These are phyloP conservation scores for Fusarium nisikadoi DNA, from an alignment of 2,329 filamentous ascomycete genomes.

Conservation along the genomic window DNA sequence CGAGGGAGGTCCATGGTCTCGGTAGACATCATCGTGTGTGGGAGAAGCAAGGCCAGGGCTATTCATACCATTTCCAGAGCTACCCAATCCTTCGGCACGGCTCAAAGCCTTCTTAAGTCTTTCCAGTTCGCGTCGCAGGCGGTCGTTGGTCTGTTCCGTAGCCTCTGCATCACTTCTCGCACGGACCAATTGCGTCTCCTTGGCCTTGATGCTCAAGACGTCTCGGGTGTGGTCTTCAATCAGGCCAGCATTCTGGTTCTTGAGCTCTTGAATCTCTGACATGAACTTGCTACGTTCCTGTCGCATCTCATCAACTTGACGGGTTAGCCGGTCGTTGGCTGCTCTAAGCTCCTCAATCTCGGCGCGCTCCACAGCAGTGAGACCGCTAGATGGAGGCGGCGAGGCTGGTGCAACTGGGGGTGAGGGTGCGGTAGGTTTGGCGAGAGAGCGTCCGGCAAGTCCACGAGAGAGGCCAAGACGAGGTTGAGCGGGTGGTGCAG, in stretches of 20 bases:
- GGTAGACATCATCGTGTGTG: conserved; percentile 69
- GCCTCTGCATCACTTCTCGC: conserved; percentile 90
- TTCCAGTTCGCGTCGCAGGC: conserved; percentile 88
- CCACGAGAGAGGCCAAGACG: conserved; percentile 79
- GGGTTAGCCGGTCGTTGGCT: conserved; percentile 81
- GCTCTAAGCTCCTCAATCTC: conserved; percentile 89
- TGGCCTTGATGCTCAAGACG: conserved; percentile 95
- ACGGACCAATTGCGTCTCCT: conserved; percentile 95
- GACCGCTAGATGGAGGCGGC: conserved; percentile 70
- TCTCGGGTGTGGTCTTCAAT: conserved; percentile 98
- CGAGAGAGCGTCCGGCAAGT: conserved; percentile 85
- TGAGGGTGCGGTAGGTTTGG: conserved; percentile 72
- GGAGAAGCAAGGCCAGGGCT: conserved; percentile 62
- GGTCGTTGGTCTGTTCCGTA: conserved; percentile 86
- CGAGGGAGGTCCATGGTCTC: conserved; percentile 58
- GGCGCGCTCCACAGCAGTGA: conserved; percentile 85
- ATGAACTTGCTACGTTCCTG: conserved; percentile 83
- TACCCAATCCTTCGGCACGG: conserved; percentile 65
- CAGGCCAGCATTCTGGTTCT: conserved; percentile 94
- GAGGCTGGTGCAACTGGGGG: conserved; percentile 63
- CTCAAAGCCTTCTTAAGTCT: conserved; percentile 88
- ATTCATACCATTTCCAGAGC: conserved; percentile 48
- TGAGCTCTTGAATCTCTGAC: conserved; percentile 91
- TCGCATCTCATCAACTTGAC: conserved; percentile 81
- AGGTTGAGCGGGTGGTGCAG: conserved; percentile 67